Evolutionary conservation across 306 rosid genomes (phyloP), one percentile per base, ranked within the genome.

Genomic region (Gastrolobium villosum): DNA sequence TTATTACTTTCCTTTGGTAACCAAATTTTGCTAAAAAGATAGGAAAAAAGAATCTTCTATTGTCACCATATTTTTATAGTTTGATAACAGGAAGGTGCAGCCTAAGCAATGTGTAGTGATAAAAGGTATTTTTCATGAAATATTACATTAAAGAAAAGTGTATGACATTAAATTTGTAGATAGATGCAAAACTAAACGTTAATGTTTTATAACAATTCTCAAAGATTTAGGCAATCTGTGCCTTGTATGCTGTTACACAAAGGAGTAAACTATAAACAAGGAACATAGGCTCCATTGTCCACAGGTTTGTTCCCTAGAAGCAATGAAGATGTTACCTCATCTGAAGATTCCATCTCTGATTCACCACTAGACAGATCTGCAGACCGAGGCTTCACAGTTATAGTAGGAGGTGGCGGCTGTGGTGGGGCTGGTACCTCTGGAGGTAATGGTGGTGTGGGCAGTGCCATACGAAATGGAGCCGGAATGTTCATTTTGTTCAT

Each of bases 401-500:
- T 63, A 44, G 87, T 78, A 11, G 90, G 89, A 30, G 89, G 87
- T 30, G 88, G 83, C 26, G 89, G 88, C 15, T 83, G 85, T 2
- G 84, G 83, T 7, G 87, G 92, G 50, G 81, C 82, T 32, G 93
- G 93, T 45, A 62, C 88, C 71, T 85, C 84, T 34, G 94, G 91
- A 74, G 99, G 99, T 44, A 95, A 87, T 34, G 99, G 99, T 60
- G 99, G 99, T 67, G 95, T 89, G 63, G 98, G 99, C 75, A 95
- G 89, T 64, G 96, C 98, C 92, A 92, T 88, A 9, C 96, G 91
- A 86, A 95, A 95, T 32, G 99, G 99, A 77, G 99, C 91, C 28
- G 99, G 99, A 74, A 95, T 92, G 82, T 91, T 89, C 99, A 95
- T 92, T 89, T 92, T 95, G 88, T 95, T 95, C 99, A 95, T 95